Conservation (phyloP, 768 basidiomycete genomes). For the Suillus luteus region DNA sequence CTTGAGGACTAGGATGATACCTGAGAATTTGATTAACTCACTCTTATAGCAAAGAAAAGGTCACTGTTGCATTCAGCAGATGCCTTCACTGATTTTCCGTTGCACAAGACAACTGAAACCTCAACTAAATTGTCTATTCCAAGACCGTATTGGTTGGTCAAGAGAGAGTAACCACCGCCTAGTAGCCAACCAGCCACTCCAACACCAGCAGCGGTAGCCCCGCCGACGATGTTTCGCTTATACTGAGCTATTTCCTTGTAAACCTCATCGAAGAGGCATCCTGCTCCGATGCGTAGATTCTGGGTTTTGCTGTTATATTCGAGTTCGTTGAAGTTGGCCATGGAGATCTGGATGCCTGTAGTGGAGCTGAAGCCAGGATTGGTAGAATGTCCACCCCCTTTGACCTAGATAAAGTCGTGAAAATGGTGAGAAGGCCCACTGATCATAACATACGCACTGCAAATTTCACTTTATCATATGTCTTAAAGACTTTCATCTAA, state of each 20-base stretch:
- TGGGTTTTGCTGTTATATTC: constrained; percentile 14
- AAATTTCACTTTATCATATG: background rate
- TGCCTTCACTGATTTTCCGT: constrained; percentile 22
- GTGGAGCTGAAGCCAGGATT: constrained; percentile 37
- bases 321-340: constrained; percentile 30
- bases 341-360: constrained; percentile 30
- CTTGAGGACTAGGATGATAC: background rate
- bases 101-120: constrained; percentile 32
- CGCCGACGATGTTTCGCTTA: constrained; percentile 26
- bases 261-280: constrained; percentile 32
- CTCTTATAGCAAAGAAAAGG: constrained; percentile 42
- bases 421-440: background rate
- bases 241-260: constrained; percentile 22
- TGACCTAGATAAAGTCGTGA: constrained; percentile 24
- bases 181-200: constrained; percentile 37
- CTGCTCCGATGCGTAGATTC: constrained; percentile 28
- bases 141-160: constrained; percentile 36
- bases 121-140: constrained; percentile 35
- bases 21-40: constrained; percentile 10
- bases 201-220: constrained; percentile 25
- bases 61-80: constrained; percentile 22
- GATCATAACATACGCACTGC: background rate
- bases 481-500: background rate
- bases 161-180: constrained; percentile 38
- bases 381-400: constrained; percentile 35